A percentile compares a stretch with the other conserved stretches of the same genome.
phyloP scores from a whole-genome alignment of 352 stramenopile species.

The Phytophthora capsici region DNA sequence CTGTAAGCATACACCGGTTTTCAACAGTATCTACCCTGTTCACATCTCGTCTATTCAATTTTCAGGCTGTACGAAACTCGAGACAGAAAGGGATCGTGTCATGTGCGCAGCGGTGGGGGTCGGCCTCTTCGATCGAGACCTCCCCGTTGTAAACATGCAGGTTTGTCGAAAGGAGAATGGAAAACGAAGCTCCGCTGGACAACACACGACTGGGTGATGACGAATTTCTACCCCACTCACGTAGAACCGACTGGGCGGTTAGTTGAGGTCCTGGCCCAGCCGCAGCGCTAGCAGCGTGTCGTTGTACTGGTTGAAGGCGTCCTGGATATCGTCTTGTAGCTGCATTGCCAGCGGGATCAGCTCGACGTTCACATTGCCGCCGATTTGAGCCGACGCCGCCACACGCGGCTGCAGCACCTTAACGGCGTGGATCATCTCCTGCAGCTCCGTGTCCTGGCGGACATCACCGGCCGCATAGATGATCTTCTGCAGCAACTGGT shows the following conservation, averaged over 20 bases:
- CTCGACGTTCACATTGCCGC: slow-evolving; percentile 89
- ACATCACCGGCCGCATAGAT: slow-evolving; percentile 89
- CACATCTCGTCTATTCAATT: slow-evolving; percentile 48
- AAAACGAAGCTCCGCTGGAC: slow-evolving; percentile 29
- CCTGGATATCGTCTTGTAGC: slow-evolving; percentile 90
- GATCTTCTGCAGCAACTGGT: slow-evolving; percentile 89
- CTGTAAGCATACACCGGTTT: no score
- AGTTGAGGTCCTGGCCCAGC: slow-evolving; percentile 86
- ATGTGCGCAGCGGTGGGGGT: slow-evolving; percentile 23
- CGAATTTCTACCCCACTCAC: not conserved
- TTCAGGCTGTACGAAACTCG: slow-evolving; percentile 23
- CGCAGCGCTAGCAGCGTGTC: slow-evolving; percentile 87
- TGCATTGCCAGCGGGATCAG: slow-evolving; percentile 90
- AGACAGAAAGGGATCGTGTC: slow-evolving; percentile 30
- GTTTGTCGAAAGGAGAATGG: slow-evolving; percentile 30
- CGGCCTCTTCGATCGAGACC: slow-evolving; percentile 40
- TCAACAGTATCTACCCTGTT: slow-evolving; percentile 12
- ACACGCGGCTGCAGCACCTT: slow-evolving; percentile 89
- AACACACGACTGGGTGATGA: slow-evolving; percentile 20
- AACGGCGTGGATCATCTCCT: slow-evolving; percentile 92
- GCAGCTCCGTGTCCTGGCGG: slow-evolving; percentile 86
- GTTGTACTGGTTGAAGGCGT: slow-evolving; percentile 93
- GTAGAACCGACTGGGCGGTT: slow-evolving; percentile 36
- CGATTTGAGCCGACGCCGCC: slow-evolving; percentile 84
- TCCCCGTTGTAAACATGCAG: slow-evolving; percentile 37